Evolutionary conservation across 345 rosid genomes (phyloP).

Genomic region (Dimocarpus longan): DNA sequence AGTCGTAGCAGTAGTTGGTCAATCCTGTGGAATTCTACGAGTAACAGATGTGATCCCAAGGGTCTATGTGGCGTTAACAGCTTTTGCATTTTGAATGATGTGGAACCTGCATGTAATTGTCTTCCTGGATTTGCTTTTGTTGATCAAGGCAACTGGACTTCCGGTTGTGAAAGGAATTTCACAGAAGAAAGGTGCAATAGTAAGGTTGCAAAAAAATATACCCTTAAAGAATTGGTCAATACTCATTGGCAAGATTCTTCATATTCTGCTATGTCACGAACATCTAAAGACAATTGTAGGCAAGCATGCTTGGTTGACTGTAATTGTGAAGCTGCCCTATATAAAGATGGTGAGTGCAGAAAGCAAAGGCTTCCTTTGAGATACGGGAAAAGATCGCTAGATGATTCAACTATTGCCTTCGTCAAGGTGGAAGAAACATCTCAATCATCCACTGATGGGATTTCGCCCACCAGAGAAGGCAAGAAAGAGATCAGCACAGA

Average conservation of each 20-base stretch:
- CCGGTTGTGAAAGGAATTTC: slow-evolving; percentile 32
- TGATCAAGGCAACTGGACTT: slow-evolving; percentile 4
- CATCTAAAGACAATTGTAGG: slow-evolving; percentile 14
- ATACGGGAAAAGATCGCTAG: slow-evolving; percentile 3
- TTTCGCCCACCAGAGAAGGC: not conserved
- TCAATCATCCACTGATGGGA: not conserved
- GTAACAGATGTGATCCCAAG: slow-evolving; percentile 17
- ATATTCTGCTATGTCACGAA: not conserved
- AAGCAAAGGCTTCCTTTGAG: slow-evolving; percentile 36
- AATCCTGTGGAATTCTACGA: not conserved
- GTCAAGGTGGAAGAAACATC: slow-evolving; percentile 19
- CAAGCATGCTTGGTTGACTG: slow-evolving; percentile 31
- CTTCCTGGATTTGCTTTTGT: slow-evolving; percentile 30
- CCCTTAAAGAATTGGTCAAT: slow-evolving; percentile 5
- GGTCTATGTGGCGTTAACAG: slow-evolving; percentile 33
- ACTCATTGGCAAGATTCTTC: slow-evolving; percentile 22
- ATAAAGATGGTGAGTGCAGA: not conserved
- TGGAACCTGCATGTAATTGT: not conserved
- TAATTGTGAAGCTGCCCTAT: slow-evolving; percentile 36
- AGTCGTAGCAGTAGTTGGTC: not conserved
- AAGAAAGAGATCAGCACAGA: not conserved
- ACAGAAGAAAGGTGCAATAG: slow-evolving; percentile 12
- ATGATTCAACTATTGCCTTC: slow-evolving; percentile 9
- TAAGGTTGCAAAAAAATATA: not conserved
- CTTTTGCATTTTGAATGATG: slow-evolving; percentile 22